phyloP scores from a whole-genome alignment of 129 eudicot species.

The Deinandra increscens region DNA sequence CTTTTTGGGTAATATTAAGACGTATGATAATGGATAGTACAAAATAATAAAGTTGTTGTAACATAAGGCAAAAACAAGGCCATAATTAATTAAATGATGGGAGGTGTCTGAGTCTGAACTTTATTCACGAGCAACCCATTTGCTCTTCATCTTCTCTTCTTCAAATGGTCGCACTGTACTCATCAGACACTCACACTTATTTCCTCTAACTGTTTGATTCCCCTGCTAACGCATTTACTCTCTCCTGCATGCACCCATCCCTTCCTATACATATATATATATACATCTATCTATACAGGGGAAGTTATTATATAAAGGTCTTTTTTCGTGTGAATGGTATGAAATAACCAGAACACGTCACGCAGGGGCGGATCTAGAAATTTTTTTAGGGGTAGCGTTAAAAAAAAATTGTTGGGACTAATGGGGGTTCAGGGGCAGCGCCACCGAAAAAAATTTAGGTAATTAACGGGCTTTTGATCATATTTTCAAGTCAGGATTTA shows the following conservation, averaged over 20 bases:
- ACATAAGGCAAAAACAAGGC: slow-evolving; percentile 3
- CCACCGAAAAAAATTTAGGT: no score
- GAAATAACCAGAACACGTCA: no score
- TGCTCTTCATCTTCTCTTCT: slow-evolving; percentile 31
- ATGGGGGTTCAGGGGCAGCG: no score
- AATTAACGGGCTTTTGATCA: no score
- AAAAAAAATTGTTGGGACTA: no score
- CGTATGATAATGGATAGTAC: background rate
- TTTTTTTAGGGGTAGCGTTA: no score
- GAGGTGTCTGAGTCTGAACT: slow-evolving; percentile 24
- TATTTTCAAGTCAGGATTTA: no score
- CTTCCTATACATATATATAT: background rate
- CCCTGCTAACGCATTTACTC: slow-evolving; percentile 37
- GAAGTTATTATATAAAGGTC: no score
- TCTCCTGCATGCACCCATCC: slow-evolving; percentile 28
- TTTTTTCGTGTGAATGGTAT: no score
- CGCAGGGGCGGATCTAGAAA: no score
- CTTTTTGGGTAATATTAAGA: no score
- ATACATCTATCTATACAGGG: no score
- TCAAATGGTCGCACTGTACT: slow-evolving; percentile 31
- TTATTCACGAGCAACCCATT: slow-evolving; percentile 37
- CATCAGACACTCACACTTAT: slow-evolving; percentile 33
- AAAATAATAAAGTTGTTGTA: background rate
- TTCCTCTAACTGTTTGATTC: slow-evolving; percentile 41
- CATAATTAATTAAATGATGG: slow-evolving; percentile 19